phyloP scores from a whole-genome alignment of 371 early-diverging fungal species.

The Mucor saturninus region DNA sequence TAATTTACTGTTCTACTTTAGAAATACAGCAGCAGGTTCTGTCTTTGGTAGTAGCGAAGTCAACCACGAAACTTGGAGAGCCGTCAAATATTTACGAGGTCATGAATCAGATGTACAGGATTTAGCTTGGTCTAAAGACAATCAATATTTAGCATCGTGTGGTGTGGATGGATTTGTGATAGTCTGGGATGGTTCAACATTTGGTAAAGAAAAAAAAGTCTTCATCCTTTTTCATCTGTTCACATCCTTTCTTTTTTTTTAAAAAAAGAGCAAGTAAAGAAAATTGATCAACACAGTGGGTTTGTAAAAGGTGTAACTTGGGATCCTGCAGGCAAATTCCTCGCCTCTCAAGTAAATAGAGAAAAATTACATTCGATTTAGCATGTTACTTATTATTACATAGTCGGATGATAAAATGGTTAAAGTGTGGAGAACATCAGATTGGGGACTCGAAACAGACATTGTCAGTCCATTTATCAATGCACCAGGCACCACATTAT shows the following conservation, averaged over 20 bases:
- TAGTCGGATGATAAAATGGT: conserved; percentile 92
- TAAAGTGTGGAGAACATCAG: conserved; percentile 85
- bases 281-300: conserved; percentile 77
- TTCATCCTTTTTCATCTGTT: neutral
- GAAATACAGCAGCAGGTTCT: conserved; percentile 43
- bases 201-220: conserved; percentile 55
- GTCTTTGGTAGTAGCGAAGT: conserved; percentile 64
- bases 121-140: conserved; percentile 94
- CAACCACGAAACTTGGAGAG: conserved; percentile 81
- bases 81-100: conserved; percentile 80
- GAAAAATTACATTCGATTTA: neutral
- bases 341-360: conserved; percentile 86
- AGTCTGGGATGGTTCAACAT: conserved; percentile 86
- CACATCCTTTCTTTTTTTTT: neutral
- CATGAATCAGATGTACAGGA: conserved; percentile 96
- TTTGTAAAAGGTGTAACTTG: conserved; percentile 97
- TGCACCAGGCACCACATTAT: conserved; percentile 85
- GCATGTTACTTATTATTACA: neutral
- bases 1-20: conserved; percentile 12
- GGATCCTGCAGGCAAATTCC: conserved; percentile 93
- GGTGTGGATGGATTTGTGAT: conserved; percentile 85
- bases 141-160: conserved; percentile 88
- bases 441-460: conserved; percentile 81
- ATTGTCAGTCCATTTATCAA: conserved; percentile 79
- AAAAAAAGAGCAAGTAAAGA: conserved; percentile 59